phyloP scores from a whole-genome alignment of 2,329 filamentous ascomycete species.

The Pyrenophora teres region DNA sequence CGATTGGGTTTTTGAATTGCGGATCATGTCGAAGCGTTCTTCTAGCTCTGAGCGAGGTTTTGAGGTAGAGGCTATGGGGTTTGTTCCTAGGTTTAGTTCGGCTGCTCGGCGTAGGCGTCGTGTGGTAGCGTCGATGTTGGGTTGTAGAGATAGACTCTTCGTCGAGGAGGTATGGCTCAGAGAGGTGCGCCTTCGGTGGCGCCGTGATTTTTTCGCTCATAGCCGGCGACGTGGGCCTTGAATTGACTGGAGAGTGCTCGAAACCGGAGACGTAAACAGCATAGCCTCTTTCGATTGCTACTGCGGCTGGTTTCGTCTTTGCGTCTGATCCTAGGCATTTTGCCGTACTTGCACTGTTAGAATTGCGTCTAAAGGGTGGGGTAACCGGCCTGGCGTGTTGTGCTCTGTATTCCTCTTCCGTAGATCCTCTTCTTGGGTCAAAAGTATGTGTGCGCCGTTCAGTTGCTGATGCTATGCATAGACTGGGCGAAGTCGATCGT shows the following conservation, averaged over 20 bases:
- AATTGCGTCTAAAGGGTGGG: neutral
- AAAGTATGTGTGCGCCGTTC: neutral
- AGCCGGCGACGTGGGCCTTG: constrained; percentile 17
- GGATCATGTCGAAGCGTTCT: constrained; percentile 36
- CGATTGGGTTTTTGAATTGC: constrained; percentile 36
- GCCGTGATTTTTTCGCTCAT: constrained; percentile 14
- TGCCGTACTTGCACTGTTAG: neutral
- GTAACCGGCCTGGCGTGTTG: neutral
- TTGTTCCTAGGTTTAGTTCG: constrained; percentile 35
- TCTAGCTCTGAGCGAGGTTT: constrained; percentile 42
- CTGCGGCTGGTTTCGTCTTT: neutral
- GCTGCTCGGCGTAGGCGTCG: constrained; percentile 36
- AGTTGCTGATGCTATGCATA: too few species aligned
- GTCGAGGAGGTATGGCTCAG: constrained; percentile 10
- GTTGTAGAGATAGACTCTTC: constrained; percentile 9
- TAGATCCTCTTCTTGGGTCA: neutral
- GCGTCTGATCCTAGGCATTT: neutral
- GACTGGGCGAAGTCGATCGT: too few species aligned
- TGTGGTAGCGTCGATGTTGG: constrained; percentile 15
- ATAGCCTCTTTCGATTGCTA: constrained; percentile 27
- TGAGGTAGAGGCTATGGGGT: constrained; percentile 2
- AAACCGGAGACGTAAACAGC: constrained; percentile 31
- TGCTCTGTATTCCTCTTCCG: neutral
- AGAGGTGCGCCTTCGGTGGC: constrained; percentile 13
- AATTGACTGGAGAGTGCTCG: constrained; percentile 11